Evolutionary conservation across 768 basidiomycete species (phyloP).

Genomic region (Ephemerocybe angulata): DNA sequence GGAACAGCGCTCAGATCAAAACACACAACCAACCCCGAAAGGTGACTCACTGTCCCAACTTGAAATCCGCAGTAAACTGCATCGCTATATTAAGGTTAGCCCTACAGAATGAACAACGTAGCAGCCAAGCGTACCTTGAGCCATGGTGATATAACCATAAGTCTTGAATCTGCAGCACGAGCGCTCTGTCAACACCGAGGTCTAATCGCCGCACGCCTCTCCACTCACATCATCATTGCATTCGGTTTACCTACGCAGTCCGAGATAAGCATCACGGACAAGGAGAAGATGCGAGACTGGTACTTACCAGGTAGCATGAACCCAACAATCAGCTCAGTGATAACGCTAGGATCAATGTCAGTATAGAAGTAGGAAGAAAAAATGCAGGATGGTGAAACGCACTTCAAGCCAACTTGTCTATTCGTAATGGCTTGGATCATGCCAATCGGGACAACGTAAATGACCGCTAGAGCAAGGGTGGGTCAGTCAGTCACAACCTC

Average conservation of each 20-base stretch:
- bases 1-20: too few relatives aligned
- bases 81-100: slow-evolving; percentile 42
- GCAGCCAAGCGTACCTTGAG: slow-evolving; percentile 35
- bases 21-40: too few relatives aligned
- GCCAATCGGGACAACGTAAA: slow-evolving; percentile 70
- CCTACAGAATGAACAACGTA: too few relatives aligned
- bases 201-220: background rate
- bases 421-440: slow-evolving; percentile 83
- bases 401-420: slow-evolving; percentile 62
- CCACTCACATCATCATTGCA: slow-evolving; percentile 71
- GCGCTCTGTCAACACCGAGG: background rate
- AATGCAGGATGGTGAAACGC: too few relatives aligned
- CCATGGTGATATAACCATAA: slow-evolving; percentile 65
- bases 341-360: slow-evolving; percentile 47
- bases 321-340: slow-evolving; percentile 73
- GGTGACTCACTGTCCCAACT: slow-evolving; percentile 73
- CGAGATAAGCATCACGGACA: slow-evolving; percentile 1
- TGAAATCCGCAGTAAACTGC: slow-evolving; percentile 70
- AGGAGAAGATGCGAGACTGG: background rate
- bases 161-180: slow-evolving; percentile 33
- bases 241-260: slow-evolving; percentile 53
- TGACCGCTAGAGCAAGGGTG: slow-evolving; percentile 27
- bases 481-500: background rate
- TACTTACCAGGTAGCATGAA: slow-evolving; percentile 42
- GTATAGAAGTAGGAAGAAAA: too few relatives aligned